phyloP scores from a whole-genome alignment of 2,329 filamentous ascomycete species.

The Exophiala alcalophila region DNA sequence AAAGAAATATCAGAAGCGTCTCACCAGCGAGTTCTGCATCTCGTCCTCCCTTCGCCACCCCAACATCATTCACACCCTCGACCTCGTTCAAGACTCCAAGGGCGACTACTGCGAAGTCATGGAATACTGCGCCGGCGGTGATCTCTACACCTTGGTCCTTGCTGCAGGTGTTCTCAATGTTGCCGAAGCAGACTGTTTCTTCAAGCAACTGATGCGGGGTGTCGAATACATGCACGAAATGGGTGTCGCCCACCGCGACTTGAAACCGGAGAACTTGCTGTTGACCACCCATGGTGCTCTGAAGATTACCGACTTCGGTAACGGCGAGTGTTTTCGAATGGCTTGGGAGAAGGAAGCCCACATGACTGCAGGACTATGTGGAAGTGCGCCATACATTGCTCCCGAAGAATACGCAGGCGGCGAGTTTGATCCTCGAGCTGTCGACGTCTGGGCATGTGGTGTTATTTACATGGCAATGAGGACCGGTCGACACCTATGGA shows the following conservation, averaged over 20 bases:
- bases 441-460: constrained; percentile 96
- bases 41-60: constrained; percentile 94
- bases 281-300: constrained; percentile 87
- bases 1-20: constrained; percentile 95
- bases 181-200: constrained; percentile 92
- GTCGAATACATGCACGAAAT: constrained; percentile 99
- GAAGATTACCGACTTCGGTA: constrained; percentile 98
- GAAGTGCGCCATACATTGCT: constrained; percentile 94
- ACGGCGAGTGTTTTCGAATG: constrained; percentile 99
- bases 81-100: constrained; percentile 91
- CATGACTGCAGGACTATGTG: constrained; percentile 96
- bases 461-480: constrained; percentile 99
- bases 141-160: constrained; percentile 89
- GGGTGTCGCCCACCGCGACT: constrained; percentile 93
- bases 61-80: constrained; percentile 96
- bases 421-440: constrained; percentile 95
- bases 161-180: constrained; percentile 89
- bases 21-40: constrained; percentile 97
- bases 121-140: constrained; percentile 97
- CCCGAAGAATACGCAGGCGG: constrained; percentile 94
- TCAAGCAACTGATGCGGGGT: constrained; percentile 98
- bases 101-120: constrained; percentile 98
- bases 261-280: constrained; percentile 95
- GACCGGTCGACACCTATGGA: constrained; percentile 92
- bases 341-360: constrained; percentile 98